Percentiles rank a stretch among this genome's conserved stretches.
Conservation (phyloP, 2,329 filamentous ascomycete genomes). For the Sphaerulina musiva region DNA sequence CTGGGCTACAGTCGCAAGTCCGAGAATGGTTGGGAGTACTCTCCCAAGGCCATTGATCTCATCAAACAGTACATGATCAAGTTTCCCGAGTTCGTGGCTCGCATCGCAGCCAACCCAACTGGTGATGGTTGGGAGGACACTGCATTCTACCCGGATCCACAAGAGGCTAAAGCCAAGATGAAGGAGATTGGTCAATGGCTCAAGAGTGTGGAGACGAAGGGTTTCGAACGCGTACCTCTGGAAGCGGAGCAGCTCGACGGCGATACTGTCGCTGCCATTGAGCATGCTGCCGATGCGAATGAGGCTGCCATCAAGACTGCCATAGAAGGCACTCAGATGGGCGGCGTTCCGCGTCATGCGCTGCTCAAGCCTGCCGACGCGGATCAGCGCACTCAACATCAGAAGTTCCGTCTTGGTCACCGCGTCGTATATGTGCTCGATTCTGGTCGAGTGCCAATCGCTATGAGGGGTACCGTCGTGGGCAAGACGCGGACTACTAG, state of each 20-base stretch:
- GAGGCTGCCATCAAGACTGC: constrained; percentile 43
- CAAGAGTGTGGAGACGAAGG: constrained; percentile 83
- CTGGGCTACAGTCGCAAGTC: constrained; percentile 88
- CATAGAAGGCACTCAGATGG: constrained; percentile 61
- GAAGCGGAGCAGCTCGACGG: constrained; percentile 96
- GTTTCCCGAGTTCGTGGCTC: constrained; percentile 92
- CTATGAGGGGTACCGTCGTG: constrained; percentile 84
- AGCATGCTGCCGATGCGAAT: constrained; percentile 63
- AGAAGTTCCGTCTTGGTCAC: constrained; percentile 78
- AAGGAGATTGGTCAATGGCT: constrained; percentile 94
- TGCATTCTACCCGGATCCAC: constrained; percentile 72
- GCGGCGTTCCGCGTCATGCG: constrained; percentile 75
- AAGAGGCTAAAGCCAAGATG: constrained; percentile 67
- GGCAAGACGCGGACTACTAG: constrained; percentile 85
- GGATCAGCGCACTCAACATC: constrained; percentile 83
- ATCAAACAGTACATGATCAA: constrained; percentile 84
- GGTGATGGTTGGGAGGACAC: constrained; percentile 77
- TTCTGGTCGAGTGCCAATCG: constrained; percentile 90
- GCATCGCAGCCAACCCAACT: constrained; percentile 76
- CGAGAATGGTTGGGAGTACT: constrained; percentile 90
- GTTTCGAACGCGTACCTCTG: constrained; percentile 89
- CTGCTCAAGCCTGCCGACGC: constrained; percentile 90
- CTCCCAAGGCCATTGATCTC: constrained; percentile 70
- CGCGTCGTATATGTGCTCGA: constrained; percentile 88
- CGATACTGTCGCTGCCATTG: constrained; percentile 74